A percentile compares a stretch with the other conserved stretches of the same genome.
phyloP scores from a whole-genome alignment of 495 filamentous ascomycete genomes.

The Chaetomidium leptoderma region DNA sequence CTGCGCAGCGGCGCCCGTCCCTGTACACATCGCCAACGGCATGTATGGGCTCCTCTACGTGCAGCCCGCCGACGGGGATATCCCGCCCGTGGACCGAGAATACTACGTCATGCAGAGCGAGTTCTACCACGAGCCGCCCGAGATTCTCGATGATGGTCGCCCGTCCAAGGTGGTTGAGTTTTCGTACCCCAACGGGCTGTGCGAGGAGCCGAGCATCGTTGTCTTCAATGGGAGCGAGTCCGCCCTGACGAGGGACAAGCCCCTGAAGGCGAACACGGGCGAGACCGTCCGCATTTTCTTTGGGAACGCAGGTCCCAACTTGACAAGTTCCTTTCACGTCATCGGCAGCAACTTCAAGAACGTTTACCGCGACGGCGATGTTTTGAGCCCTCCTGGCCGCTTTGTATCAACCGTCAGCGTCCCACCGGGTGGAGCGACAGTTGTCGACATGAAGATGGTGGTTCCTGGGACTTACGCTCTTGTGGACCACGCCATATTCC shows the following conservation, averaged over 20 bases:
- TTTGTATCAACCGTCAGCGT: slow-evolving; percentile 8
- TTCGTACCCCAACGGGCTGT: slow-evolving; percentile 10
- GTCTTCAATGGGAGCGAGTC: slow-evolving; percentile 13
- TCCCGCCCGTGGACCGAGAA: slow-evolving; percentile 10
- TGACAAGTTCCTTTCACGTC: slow-evolving; percentile 12
- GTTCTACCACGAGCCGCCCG: slow-evolving; percentile 18
- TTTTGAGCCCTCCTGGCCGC: slow-evolving; percentile 4
- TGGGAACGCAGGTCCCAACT: slow-evolving; percentile 10
- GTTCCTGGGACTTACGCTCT: slow-evolving; percentile 12
- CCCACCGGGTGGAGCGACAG: neutral
- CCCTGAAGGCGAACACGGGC: slow-evolving; percentile 3
- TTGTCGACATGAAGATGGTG: slow-evolving; percentile 12
- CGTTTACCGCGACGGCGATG: slow-evolving; percentile 3
- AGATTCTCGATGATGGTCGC: neutral
- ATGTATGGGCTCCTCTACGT: slow-evolving; percentile 18
- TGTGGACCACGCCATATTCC: slow-evolving; percentile 11
- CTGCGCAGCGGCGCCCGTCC: slow-evolving; percentile 13
- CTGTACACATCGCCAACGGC: slow-evolving; percentile 18
- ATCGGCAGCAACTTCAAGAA: slow-evolving; percentile 6
- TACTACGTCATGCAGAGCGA: slow-evolving; percentile 19
- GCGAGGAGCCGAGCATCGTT: slow-evolving; percentile 6
- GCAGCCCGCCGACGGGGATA: slow-evolving; percentile 3
- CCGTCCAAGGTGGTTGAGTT: slow-evolving; percentile 5
- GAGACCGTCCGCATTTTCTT: slow-evolving; percentile 14
- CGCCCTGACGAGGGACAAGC: slow-evolving; percentile 7